Evolutionary conservation across 441 rosid species (phyloP), one percentile per base, ranked within the genome.

Genomic region (Gossypium gossypioides): DNA sequence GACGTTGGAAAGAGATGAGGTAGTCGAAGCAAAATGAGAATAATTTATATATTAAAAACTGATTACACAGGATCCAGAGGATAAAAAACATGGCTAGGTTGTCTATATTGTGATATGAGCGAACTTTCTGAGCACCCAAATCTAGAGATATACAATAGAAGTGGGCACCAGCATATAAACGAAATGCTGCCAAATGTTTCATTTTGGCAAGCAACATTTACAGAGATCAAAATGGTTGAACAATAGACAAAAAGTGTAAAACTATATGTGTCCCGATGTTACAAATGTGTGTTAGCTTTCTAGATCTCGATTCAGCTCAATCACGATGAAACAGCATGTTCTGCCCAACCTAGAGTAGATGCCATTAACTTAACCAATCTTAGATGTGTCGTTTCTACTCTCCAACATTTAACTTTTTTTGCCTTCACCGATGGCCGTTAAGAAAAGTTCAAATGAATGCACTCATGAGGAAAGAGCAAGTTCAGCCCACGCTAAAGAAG

Each of bases 401-500:
- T 50, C 55, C 55, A 50, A 50, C 18, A 50, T n/a, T n/a, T 4
- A n/a, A 6, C 7, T 16, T 50, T 34, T 50, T 19, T 2, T 55
- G 59, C 59, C 27, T 19, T 24, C 59, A 21, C 3, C 2, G 27
- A 22, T 56, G 24, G 60, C 29, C 25, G 32, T 56, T 56, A 21
- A 0, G 6, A 9, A 8, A 21, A 55, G n/a, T 55, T 15, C 2
- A 2, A 55, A 21, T 9, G 60, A 9, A 9, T 56, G 24, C 60
- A 56, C 0, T 86, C 81, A 91, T 1, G 98, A 86, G 19, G 93
- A 83, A 68, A 96, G 87, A 0, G 96, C 96, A 8, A 89, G 91
- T 90, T 96, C 99, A 0, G 99, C 98, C 99, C 99, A 95, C 3
- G 97, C 99, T 81, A 92, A 83, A 58, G 99, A 88, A 27, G 97